Evolutionary conservation across 2,329 filamentous ascomycete species (phyloP), one percentile per base, ranked within the genome.

Genomic region (Alternaria sp.): DNA sequence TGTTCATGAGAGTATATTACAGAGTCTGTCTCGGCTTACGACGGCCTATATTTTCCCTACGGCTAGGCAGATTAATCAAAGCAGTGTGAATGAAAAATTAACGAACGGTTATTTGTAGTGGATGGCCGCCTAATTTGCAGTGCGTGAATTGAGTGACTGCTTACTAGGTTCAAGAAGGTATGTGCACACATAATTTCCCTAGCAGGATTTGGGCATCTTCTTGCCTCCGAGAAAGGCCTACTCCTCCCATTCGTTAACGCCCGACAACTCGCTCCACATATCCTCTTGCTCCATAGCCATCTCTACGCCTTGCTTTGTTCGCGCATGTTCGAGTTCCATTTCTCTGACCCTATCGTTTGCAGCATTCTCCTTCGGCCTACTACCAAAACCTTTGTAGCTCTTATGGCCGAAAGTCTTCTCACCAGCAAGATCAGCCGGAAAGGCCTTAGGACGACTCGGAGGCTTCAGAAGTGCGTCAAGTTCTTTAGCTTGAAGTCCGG

Each of bases 381-480:
- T 9, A n/a, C 51, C 33, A 10, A 20, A 2, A 4, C 3, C 2
- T 6, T 6, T 55, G 15, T 43, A 55, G 14, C 30, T 43, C 9
- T 26, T 43, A 25, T 6, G 4, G 21, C 20, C 8, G 18, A 30
- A 10, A 4, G 15, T 9, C 12, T 43, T 26, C 20, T 55, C 10
- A 21, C 28, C 18, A 4, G 18, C 30, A 9, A 54, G 8, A 54
- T 54, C 50, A 25, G 18, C 28, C 2, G 18, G 30, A 14, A 54
- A 54, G 14, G 25, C 14, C 26, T 47, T 28, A 3, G 44, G 49
- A 5, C 43, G 49, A 3, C 50, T n/a, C 7, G 55, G 55, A 12
- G 53, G 45, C 14, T 46, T 51, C 2, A 67, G 18, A 0, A 67
- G 45, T 20, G 26, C 14, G 14, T 60, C 53, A 14, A 67, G 44